Percentiles rank a stretch among this genome's conserved stretches.
Conservation (phyloP, 257 asterid species). For the Cinchona pubescens region DNA sequence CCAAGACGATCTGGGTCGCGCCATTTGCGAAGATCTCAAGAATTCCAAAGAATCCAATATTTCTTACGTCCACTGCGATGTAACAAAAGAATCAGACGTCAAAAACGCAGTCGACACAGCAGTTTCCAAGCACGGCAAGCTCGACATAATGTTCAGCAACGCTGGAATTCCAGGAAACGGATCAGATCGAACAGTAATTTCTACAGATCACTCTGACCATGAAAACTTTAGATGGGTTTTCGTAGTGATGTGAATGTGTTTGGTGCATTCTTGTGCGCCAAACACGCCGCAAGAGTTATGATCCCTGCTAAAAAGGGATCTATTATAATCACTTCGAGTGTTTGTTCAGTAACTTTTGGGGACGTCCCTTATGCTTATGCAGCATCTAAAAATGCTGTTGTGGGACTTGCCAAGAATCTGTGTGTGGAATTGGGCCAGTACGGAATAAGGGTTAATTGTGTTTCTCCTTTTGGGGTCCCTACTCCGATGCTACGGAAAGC, state of each 20-base stretch:
- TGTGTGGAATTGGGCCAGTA: conserved; percentile 68
- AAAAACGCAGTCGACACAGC: conserved; percentile 36
- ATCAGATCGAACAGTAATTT: too few species aligned
- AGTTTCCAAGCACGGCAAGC: conserved; percentile 42
- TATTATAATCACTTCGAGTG: conserved; percentile 57
- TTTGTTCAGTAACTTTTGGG: conserved; percentile 49
- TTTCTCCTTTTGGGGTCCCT: conserved; percentile 77
- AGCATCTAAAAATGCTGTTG: conserved; percentile 66
- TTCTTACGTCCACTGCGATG: conserved; percentile 65
- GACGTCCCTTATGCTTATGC: conserved; percentile 65
- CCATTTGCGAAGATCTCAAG: conserved; percentile 38
- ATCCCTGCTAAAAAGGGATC: conserved; percentile 61
- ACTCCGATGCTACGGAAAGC: conserved; percentile 53
- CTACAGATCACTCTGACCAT: too few species aligned
- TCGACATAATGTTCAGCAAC: conserved; percentile 80
- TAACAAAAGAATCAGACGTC: conserved; percentile 48
- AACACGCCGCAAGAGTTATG: conserved; percentile 74
- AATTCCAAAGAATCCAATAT: too few species aligned
- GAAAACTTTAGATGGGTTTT: conserved; percentile 60
- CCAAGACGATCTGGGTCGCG: conserved; percentile 52
- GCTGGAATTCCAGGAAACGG: conserved; percentile 67
- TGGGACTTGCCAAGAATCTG: conserved; percentile 61
- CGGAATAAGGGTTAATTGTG: conserved; percentile 63
- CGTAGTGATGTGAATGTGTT: conserved; percentile 62
- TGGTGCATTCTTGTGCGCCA: conserved; percentile 67